These are phyloP conservation scores for Posidonia oceanica DNA, from an alignment of 116 monocot species.

Conservation along the genomic window DNA sequence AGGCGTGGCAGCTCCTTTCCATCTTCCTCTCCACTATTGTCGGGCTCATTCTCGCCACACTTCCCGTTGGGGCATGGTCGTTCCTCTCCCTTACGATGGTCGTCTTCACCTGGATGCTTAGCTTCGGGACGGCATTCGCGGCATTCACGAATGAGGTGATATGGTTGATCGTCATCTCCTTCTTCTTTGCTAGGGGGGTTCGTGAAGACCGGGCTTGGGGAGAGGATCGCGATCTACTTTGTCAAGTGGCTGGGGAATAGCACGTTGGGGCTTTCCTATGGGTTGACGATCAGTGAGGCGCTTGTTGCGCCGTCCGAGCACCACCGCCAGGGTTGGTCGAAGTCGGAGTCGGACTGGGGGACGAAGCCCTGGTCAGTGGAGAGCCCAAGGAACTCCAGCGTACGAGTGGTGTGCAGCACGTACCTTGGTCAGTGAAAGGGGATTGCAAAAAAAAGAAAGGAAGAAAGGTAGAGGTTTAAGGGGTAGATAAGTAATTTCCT, in stretches of 20 bases:
- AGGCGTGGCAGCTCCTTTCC: too few species aligned
- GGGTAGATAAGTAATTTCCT: too few species aligned
- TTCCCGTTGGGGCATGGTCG: slow-evolving; percentile 96
- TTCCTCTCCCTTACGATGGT: slow-evolving; percentile 64
- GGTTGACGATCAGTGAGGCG: slow-evolving; percentile 70
- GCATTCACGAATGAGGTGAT: too few species aligned
- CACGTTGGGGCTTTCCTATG: slow-evolving; percentile 81
- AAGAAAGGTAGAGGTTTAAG: too few species aligned
- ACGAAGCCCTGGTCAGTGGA: too few species aligned
- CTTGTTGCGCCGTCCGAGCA: too few species aligned
- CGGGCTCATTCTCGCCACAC: slow-evolving; percentile 56
- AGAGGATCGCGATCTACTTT: slow-evolving; percentile 75
- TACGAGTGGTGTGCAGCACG: too few species aligned
- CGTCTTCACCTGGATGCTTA: slow-evolving; percentile 53
- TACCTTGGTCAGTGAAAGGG: too few species aligned
- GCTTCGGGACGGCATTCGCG: slow-evolving; percentile 43
- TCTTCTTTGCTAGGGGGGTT: slow-evolving; percentile 92
- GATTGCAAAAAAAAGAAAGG: too few species aligned
- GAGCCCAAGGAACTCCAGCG: too few species aligned
- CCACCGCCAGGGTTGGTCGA: slow-evolving; percentile 83
- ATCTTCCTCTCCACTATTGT: slow-evolving; percentile 93
- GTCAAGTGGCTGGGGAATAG: slow-evolving; percentile 89
- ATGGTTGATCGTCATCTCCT: slow-evolving; percentile 74
- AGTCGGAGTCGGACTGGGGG: too few species aligned
- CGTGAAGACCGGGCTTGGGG: slow-evolving; percentile 91